A percentile compares a stretch with the other conserved stretches of the same genome.
phyloP scores from a whole-genome alignment of 192 early-diverging fungal species.

The Coemansia sp. region DNA sequence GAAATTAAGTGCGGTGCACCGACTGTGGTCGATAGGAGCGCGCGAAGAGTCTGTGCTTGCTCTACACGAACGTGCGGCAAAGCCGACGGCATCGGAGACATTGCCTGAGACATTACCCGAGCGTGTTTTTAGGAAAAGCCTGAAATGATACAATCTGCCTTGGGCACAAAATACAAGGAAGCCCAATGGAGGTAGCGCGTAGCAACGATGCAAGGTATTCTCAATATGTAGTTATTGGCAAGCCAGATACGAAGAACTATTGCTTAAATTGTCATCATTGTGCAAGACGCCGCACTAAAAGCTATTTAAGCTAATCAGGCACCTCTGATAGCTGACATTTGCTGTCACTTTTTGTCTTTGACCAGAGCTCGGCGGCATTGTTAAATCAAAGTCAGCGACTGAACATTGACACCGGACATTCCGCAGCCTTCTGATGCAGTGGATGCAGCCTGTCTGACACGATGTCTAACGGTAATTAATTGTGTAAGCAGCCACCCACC shows the following conservation, averaged over 20 bases:
- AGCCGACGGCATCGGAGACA: background rate
- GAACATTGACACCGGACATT: background rate
- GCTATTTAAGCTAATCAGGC: background rate
- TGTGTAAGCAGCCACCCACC: background rate
- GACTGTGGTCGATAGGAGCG: constrained; percentile 7
- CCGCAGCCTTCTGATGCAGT: constrained; percentile 1
- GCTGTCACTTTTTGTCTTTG: background rate
- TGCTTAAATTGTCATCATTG: background rate
- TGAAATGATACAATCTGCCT: background rate
- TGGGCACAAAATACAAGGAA: background rate
- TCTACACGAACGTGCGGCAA: background rate
- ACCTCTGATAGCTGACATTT: background rate
- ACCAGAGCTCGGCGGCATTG: background rate
- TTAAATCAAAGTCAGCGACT: background rate
- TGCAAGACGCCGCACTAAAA: background rate
- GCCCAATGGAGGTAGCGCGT: background rate
- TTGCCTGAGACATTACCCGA: background rate
- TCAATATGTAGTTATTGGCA: background rate
- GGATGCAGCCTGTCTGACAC: background rate
- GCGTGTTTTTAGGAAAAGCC: background rate
- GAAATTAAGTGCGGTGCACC: constrained; percentile 16
- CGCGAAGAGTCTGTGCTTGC: constrained; percentile 9
- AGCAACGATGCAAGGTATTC: too few relatives aligned
- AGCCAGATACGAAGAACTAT: background rate
- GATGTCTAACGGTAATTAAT: background rate